Evolutionary conservation across 129 eudicot species (phyloP).

Genomic region (Solidago caesia): DNA sequence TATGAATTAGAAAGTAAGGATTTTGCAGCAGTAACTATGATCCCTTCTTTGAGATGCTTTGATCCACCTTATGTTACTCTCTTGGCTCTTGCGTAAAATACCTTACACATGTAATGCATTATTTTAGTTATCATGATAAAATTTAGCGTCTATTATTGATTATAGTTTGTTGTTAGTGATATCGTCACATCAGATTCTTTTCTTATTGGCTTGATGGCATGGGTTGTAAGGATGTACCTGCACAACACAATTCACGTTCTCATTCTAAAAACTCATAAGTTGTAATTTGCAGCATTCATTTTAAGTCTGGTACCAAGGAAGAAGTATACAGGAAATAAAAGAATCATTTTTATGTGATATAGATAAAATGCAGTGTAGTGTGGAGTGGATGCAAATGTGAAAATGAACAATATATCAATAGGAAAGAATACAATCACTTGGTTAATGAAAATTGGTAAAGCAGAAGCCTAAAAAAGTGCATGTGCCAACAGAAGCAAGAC

Average conservation of each 20-base stretch:
- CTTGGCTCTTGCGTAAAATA: neutral
- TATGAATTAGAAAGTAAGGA: slow-evolving; percentile 8
- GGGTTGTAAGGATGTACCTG: neutral
- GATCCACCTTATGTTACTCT: neutral
- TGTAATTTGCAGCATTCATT: neutral
- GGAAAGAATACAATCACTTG: neutral
- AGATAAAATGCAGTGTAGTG: neutral
- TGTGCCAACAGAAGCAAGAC: too few relatives aligned
- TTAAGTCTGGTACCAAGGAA: neutral
- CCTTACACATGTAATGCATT: neutral
- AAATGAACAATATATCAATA: neutral
- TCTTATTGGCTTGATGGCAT: neutral
- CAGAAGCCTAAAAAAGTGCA: too few relatives aligned
- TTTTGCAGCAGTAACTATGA: slow-evolving; percentile 15
- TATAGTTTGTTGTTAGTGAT: neutral
- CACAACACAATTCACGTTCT: too few relatives aligned
- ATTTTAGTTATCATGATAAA: neutral
- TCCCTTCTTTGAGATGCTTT: slow-evolving; percentile 17
- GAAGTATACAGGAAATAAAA: neutral
- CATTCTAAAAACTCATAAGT: neutral
- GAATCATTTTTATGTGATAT: neutral
- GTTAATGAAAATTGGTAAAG: neutral
- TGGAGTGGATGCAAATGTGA: neutral
- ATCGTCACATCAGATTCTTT: too few relatives aligned
- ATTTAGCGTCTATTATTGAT: neutral